These are phyloP conservation scores for Ascochyta koolunga DNA, from an alignment of 2,329 filamentous ascomycete species.

Conservation along the genomic window DNA sequence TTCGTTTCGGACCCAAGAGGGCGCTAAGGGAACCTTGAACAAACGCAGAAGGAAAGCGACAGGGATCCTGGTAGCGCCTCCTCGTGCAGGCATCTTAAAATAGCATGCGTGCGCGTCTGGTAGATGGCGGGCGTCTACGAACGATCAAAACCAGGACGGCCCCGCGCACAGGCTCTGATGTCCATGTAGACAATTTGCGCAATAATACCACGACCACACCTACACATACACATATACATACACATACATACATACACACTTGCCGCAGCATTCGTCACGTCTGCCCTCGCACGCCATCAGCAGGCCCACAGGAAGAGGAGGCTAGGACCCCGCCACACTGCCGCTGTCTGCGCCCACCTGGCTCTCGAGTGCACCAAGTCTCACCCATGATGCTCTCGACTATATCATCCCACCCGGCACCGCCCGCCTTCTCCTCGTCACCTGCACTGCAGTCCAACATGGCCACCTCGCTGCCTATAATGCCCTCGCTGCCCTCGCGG, in stretches of 20 bases:
- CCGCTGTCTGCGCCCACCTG: slow-evolving; percentile 14
- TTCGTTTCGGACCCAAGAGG: slow-evolving; percentile 2
- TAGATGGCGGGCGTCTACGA: slow-evolving; percentile 7
- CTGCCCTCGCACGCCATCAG: background rate
- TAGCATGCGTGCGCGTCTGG: slow-evolving; percentile 10
- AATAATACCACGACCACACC: background rate
- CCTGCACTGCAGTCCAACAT: slow-evolving; percentile 43
- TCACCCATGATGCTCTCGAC: slow-evolving; percentile 47
- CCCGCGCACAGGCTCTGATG: slow-evolving; percentile 6
- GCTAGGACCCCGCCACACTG: slow-evolving; percentile 14
- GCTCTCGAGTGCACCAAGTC: slow-evolving; percentile 5
- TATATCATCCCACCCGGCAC: slow-evolving; percentile 42
- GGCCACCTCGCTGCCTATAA: slow-evolving; percentile 55
- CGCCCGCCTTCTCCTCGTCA: slow-evolving; percentile 34
- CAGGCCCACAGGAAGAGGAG: slow-evolving; percentile 11
- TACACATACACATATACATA: background rate
- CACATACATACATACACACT: background rate
- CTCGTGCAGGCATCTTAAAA: background rate
- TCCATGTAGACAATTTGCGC: too few relatives aligned
- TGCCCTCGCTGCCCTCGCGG: slow-evolving; percentile 34
- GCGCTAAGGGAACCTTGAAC: slow-evolving; percentile 4
- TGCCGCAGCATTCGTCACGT: background rate
- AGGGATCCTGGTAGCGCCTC: background rate
- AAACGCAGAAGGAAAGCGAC: background rate
- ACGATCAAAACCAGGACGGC: slow-evolving; percentile 14